Evolutionary conservation across 164 flowering plant genomes (phyloP), one percentile per base, ranked within the genome.

Genomic region (Chimonanthus praecox): DNA sequence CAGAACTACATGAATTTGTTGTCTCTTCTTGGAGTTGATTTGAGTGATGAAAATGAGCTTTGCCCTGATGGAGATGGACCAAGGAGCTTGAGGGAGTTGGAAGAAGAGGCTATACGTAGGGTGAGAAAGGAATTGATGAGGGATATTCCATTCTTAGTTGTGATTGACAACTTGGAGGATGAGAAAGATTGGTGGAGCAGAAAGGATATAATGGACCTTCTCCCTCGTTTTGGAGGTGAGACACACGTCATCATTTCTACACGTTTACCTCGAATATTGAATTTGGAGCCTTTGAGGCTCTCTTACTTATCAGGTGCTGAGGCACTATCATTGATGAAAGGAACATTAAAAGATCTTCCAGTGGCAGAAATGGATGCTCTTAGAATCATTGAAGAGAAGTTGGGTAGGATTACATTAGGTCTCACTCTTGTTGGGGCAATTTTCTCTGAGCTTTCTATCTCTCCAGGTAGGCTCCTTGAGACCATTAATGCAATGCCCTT

Each of bases 161-260:
- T 95, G 61, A 91, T 95, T 69, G 99, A 95, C 80, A 92, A 92
- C 79, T 77, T 92, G 66, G 99, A 95, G 80, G 84, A 83, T 68
- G 98, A 92, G 78, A 91, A 88, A 79, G 99, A 95, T 74, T 92
- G 95, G 97, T 95, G 99, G 97, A 96, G 91, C 72, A 85, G 83
- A 49, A 86, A 87, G 74, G 87, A 80, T 21, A 76, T 95, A 47
- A 90, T 92, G 97, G 98, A 95, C 78, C 89, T 95, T 64, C 90
- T 95, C 69, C 99, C 99, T 49, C 94, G 98, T 15, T 95, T 91
- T 82, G 97, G 99, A 4, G 92, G 97, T 58, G 93, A 87, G 70
- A 88, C 96, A 13, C 97, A 95, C 77, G 83, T 91, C 45, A 74
- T 92, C 43, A 86, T 95, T 68, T 89, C 98, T 8, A 95, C 99